Percentiles rank a stretch among this genome's conserved stretches.
Conservation (phyloP, 2,329 filamentous ascomycete species). For the Colletotrichum melonis region DNA sequence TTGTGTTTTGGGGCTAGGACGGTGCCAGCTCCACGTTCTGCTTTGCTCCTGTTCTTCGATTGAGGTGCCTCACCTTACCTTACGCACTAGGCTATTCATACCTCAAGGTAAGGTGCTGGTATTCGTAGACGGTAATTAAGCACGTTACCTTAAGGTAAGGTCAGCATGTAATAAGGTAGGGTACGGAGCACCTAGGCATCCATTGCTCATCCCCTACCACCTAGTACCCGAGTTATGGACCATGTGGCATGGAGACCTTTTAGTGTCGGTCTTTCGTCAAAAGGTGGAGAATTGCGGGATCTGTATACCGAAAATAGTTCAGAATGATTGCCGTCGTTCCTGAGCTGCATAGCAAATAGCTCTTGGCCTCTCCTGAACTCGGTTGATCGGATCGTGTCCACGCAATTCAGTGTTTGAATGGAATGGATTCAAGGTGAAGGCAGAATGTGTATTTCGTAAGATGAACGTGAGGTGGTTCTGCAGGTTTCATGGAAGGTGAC, state of each 20-base stretch:
- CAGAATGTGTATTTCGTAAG: neutral
- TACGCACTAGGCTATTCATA: too few species aligned
- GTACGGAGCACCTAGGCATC: neutral
- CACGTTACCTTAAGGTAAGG: neutral
- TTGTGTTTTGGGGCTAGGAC: constrained; percentile 23
- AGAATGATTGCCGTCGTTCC: neutral
- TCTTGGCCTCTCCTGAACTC: neutral
- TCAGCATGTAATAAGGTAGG: neutral
- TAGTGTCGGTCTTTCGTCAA: neutral
- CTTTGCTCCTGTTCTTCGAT: neutral
- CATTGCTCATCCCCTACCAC: neutral
- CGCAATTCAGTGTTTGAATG: constrained; percentile 16
- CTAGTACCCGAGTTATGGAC: neutral
- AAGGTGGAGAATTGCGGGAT: neutral
- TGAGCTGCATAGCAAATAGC: constrained; percentile 4
- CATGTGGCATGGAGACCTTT: neutral
- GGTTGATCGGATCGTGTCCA: constrained; percentile 12
- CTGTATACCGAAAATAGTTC: constrained; percentile 8
- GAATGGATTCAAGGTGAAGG: neutral
- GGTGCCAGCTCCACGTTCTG: constrained; percentile 20
- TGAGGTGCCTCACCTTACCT: neutral
- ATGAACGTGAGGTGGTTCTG: neutral
- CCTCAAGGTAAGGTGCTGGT: too few species aligned
- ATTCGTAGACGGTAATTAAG: neutral
- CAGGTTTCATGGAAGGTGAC: neutral